Evolutionary conservation across 495 filamentous ascomycete species (phyloP).

Genomic region (Penicillium manginii): DNA sequence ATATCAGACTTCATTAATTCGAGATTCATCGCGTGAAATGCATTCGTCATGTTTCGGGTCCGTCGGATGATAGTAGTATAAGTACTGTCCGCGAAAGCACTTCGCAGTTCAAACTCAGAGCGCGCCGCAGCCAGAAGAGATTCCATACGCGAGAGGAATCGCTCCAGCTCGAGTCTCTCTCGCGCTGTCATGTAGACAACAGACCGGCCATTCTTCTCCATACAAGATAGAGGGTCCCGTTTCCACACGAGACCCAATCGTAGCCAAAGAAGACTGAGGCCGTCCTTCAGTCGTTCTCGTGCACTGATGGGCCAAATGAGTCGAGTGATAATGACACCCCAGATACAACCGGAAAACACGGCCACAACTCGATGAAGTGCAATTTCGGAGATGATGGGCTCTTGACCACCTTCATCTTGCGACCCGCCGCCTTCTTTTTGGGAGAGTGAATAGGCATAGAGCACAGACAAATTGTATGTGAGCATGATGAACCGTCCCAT

Average conservation of each 20-base stretch:
- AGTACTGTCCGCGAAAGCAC: conserved; percentile 74
- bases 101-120: conserved; percentile 81
- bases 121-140: conserved; percentile 71
- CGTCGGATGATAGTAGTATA: conserved; percentile 75
- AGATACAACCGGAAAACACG: conserved; percentile 84
- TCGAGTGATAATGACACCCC: conserved; percentile 89
- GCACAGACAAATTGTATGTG: conserved; percentile 94
- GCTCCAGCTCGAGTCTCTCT: conserved; percentile 74
- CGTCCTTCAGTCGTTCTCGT: conserved; percentile 80
- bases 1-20: conserved; percentile 81
- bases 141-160: conserved; percentile 67
- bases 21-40: conserved; percentile 94
- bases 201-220: conserved; percentile 56
- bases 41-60: conserved; percentile 82
- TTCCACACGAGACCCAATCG: conserved; percentile 97
- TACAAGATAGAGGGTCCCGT: conserved; percentile 81
- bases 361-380: conserved; percentile 88
- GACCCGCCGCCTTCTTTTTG: conserved; percentile 72
- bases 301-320: conserved; percentile 93
- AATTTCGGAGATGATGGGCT: conserved; percentile 85
- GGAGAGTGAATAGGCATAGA: conserved; percentile 91
- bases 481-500: conserved; percentile 92
- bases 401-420: conserved; percentile 78
- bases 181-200: conserved; percentile 76
- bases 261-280: conserved; percentile 83